phyloP scores from a whole-genome alignment of 2,329 filamentous ascomycete species.

The Berkeleyomyces rouxiae region DNA sequence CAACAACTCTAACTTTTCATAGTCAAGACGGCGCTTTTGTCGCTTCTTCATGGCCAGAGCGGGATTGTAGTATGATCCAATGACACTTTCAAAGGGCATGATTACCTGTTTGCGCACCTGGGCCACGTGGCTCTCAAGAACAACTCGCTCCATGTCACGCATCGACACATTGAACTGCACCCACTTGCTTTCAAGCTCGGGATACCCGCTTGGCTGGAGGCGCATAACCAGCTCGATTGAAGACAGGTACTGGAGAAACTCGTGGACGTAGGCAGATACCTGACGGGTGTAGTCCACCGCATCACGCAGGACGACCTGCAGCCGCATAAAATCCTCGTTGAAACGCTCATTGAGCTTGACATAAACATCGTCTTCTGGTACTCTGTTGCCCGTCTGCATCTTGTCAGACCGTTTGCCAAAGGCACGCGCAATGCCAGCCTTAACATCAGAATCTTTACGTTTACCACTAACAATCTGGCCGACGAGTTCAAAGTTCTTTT shows the following conservation, averaged over 20 bases:
- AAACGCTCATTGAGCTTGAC: constrained; percentile 70
- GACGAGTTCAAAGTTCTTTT: constrained; percentile 85
- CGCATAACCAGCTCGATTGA: constrained; percentile 73
- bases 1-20: constrained; percentile 62
- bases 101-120: constrained; percentile 70
- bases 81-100: constrained; percentile 62
- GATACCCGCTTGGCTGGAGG: constrained; percentile 51
- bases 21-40: constrained; percentile 80
- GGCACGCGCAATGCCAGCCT: constrained; percentile 68
- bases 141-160: constrained; percentile 68
- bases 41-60: constrained; percentile 87
- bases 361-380: constrained; percentile 69
- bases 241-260: constrained; percentile 63
- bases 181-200: constrained; percentile 88
- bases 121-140: constrained; percentile 68
- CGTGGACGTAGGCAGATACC: constrained; percentile 60
- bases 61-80: constrained; percentile 67
- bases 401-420: constrained; percentile 84
- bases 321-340: constrained; percentile 75
- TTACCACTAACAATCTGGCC: constrained; percentile 68
- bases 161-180: constrained; percentile 77
- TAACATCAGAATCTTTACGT: constrained; percentile 75
- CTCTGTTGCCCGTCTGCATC: constrained; percentile 41
- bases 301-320: constrained; percentile 84
- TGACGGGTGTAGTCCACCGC: constrained; percentile 87